Conservation (phyloP, 768 basidiomycete genomes). For the Podaxis sp. region DNA sequence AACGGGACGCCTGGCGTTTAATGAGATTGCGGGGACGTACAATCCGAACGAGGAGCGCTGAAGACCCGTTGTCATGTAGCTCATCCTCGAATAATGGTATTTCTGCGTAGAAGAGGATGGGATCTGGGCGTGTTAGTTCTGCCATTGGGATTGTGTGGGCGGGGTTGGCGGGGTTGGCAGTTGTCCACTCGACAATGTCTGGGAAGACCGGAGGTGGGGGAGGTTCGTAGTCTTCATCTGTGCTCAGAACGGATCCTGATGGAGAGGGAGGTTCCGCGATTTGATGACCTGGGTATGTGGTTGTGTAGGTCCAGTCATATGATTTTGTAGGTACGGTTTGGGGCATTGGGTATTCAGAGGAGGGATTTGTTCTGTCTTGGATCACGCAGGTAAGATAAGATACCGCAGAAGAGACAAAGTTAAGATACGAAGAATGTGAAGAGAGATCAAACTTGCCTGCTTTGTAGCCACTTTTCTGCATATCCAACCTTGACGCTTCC, state of each 20-base stretch:
- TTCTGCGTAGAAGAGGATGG: constrained; percentile 97
- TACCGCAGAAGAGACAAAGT: constrained; percentile 19
- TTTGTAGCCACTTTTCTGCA: constrained; percentile 92
- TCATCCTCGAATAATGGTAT: constrained; percentile 95
- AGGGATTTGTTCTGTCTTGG: constrained; percentile 58
- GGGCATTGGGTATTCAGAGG: constrained; percentile 65
- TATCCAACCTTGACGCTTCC: constrained; percentile 94
- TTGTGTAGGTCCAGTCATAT: constrained; percentile 99
- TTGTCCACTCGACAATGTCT: constrained; percentile 39
- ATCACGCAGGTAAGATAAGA: constrained; percentile 4
- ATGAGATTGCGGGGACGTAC: constrained; percentile 46
- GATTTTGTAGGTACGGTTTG: constrained; percentile 76
- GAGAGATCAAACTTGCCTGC: constrained; percentile 55
- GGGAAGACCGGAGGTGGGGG: constrained; percentile 18
- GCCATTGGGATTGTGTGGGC: constrained; percentile 76
- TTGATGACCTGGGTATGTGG: constrained; percentile 73
- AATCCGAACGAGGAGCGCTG: constrained; percentile 79
- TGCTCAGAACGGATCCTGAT: constrained; percentile 12
- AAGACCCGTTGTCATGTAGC: constrained; percentile 94
- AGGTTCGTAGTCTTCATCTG: constrained; percentile 19
- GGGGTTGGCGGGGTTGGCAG: constrained; percentile 56
- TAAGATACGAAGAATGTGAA: constrained; percentile 20
- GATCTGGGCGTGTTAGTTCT: constrained; percentile 86
- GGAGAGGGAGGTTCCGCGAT: constrained; percentile 16
- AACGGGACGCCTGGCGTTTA: background rate